Evolutionary conservation across 441 rosid species (phyloP).

Genomic region (Syzygium malaccense): DNA sequence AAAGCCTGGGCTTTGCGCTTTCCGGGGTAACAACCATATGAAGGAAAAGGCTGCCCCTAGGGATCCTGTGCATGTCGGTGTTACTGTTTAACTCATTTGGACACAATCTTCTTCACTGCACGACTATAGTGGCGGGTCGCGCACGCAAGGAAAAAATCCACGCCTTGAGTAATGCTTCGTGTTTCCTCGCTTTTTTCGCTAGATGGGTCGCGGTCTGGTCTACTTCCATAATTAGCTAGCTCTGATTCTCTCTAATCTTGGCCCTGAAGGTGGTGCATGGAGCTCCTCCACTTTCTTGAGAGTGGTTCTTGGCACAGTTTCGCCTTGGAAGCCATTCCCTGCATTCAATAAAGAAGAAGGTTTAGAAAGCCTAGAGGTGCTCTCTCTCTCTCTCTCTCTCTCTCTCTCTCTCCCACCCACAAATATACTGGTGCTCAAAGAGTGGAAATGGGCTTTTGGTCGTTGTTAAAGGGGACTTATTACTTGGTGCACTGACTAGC

Average conservation of each 20-base stretch:
- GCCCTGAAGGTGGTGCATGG: not conserved
- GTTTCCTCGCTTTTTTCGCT: not conserved
- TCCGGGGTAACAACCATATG: not conserved
- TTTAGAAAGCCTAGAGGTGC: not conserved
- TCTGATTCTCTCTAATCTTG: not conserved
- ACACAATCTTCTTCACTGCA: not conserved
- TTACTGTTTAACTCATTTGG: not conserved
- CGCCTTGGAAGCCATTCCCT: not conserved
- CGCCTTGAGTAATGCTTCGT: not conserved
- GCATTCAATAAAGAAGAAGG: not conserved
- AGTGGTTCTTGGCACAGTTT: not conserved
- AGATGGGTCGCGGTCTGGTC: not conserved
- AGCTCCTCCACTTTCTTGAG: not conserved
- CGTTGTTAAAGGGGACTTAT: not conserved
- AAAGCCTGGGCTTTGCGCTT: not conserved
- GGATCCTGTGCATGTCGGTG: not conserved
- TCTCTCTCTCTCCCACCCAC: not conserved
- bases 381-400: not conserved
- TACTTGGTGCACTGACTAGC: not conserved
- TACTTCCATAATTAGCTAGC: not conserved
- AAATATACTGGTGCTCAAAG: not conserved
- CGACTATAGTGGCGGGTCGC: not conserved
- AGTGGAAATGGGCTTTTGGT: not conserved
- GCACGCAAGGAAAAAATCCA: not conserved
- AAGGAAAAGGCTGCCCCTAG: not conserved